These are phyloP conservation scores for Holtermannia corniformis DNA, from an alignment of 768 basidiomycete genomes.

Conservation along the genomic window DNA sequence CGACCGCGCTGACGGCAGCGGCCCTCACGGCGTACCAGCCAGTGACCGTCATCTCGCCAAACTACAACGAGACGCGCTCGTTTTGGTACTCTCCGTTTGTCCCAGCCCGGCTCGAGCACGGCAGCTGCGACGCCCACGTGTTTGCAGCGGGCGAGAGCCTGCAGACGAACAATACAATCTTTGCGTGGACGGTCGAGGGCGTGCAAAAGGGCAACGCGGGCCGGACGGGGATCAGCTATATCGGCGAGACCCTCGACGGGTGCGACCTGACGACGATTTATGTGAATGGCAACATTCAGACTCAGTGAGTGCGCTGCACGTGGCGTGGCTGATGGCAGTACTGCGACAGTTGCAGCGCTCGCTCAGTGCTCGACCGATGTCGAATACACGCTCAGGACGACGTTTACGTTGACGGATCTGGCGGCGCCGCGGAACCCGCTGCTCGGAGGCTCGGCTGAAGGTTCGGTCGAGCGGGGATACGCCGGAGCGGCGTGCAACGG, in stretches of 20 bases:
- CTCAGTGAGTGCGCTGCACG: too few relatives aligned
- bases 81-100: neutral
- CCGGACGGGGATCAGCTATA: neutral
- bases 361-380: neutral
- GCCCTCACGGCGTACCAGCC: neutral
- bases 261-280: too few relatives aligned
- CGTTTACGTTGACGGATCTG: neutral
- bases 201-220: neutral
- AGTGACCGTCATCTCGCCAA: neutral
- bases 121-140: neutral
- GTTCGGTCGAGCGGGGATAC: neutral
- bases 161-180: neutral
- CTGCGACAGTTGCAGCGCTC: too few relatives aligned
- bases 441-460: neutral
- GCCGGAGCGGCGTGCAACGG: neutral
- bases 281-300: too few relatives aligned
- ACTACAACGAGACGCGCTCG: neutral
- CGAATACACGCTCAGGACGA: neutral
- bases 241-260: neutral
- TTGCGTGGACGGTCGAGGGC: neutral
- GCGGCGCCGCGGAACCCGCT: neutral
- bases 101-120: neutral
- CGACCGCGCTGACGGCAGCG: neutral
- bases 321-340: too few relatives aligned
- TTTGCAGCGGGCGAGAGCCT: neutral